Evolutionary conservation across 106 monocot genomes (phyloP), one percentile per base, ranked within the genome.

Genomic region (Dioscorea zingiberensis): DNA sequence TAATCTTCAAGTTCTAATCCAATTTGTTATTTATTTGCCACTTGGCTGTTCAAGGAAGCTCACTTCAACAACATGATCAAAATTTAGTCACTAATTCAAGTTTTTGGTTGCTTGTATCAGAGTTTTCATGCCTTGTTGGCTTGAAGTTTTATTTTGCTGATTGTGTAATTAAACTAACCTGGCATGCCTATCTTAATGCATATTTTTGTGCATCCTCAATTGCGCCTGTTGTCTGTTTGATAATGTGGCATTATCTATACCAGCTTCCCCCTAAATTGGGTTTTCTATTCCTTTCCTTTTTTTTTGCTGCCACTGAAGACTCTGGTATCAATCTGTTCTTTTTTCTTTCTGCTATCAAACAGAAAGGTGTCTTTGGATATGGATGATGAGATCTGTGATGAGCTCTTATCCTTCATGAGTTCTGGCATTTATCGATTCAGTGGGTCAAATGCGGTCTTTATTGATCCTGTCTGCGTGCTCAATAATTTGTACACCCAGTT

Each of bases 391-490:
- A 13, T 13, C 27, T 66, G 70, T 49, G 72, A 55, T 32, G 76
- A 80, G 25, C 74, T 95, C 62, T 53, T 70, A 14, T 81, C 86
- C 17, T 88, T 97, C 80, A 21, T 77, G 27, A 58, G 45, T 2
- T 72, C 79, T 45, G 97, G 97, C 25, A 66, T 97, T 76, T 91
- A 84, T 66, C 68, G 67, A 14, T 78, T 97, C 7, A 74, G 63
- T 7, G 69, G 58, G 14, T 70, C 66, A 15, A 65, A 45, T 18
- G 71, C 69, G 13, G 63, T 76, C 44, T 97, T 97, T 79, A 2
- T 97, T 27, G 97, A 97, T 67, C 88, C 97, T 12, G 88, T 97
- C 48, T 85, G 85, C 27, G 30, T 97, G 57, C 91, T 92, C 70
- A 83, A 68, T 77, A 25, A 59, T 5, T 91, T 77, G 22, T 97